Conservation (phyloP, 371 early-diverging fungal species). For the Zychaea mexicana region DNA sequence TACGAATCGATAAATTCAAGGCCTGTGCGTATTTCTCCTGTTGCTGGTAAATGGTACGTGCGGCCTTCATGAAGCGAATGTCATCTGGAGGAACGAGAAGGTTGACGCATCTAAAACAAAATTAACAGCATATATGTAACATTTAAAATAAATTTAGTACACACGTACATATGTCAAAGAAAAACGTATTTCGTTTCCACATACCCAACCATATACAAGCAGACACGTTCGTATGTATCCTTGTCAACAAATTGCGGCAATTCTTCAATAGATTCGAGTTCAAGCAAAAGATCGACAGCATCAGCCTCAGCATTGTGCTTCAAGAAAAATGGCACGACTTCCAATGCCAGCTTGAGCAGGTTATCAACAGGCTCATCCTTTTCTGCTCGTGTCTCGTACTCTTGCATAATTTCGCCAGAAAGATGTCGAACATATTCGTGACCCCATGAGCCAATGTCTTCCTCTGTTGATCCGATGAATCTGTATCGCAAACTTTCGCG, state of each 20-base stretch:
- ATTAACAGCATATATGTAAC: not conserved
- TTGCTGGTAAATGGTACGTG: slow-evolving; percentile 88
- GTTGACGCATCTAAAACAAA: slow-evolving; percentile 76
- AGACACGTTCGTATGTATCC: slow-evolving; percentile 93
- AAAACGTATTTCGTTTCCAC: not conserved
- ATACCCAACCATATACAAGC: slow-evolving; percentile 91
- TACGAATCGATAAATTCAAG: slow-evolving; percentile 81
- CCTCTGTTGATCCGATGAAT: slow-evolving; percentile 75
- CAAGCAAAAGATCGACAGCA: slow-evolving; percentile 93
- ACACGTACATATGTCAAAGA: not conserved
- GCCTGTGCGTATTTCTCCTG: slow-evolving; percentile 83
- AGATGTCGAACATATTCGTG: slow-evolving; percentile 98
- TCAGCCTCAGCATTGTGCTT: slow-evolving; percentile 98
- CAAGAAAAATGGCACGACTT: slow-evolving; percentile 93
- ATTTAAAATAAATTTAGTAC: not conserved
- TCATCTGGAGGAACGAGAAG: slow-evolving; percentile 93
- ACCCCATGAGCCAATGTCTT: slow-evolving; percentile 94
- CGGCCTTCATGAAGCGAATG: slow-evolving; percentile 79
- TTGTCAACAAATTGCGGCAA: slow-evolving; percentile 84
- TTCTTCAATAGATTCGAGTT: slow-evolving; percentile 82
- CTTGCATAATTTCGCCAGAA: slow-evolving; percentile 89
- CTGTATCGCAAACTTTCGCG: slow-evolving; percentile 86
- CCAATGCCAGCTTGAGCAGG: slow-evolving; percentile 72
- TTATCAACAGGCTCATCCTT: slow-evolving; percentile 62
- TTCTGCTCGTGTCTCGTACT: slow-evolving; percentile 71